Conservation (phyloP, 2,329 filamentous ascomycete species). For the Fusarium azukiicola region DNA sequence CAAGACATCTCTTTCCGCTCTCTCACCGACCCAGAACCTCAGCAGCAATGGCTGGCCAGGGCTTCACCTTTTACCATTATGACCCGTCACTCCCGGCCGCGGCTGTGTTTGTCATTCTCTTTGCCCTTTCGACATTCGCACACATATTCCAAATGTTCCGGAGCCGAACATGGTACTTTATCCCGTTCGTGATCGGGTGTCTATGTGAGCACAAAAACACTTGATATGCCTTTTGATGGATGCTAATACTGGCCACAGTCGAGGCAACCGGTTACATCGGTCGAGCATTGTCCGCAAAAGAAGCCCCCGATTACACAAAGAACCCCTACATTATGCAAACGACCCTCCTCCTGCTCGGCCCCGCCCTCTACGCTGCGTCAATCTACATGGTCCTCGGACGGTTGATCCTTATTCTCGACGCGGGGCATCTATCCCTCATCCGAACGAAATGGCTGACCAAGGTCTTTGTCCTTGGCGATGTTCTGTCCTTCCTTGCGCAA, state of each 20-base stretch:
- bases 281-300: constrained; percentile 65
- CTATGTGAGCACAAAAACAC: constrained; percentile 59
- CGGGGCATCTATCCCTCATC: constrained; percentile 65
- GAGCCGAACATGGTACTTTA: constrained; percentile 72
- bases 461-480: constrained; percentile 71
- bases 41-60: not conserved
- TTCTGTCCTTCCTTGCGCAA: constrained; percentile 64
- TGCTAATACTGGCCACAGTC: constrained; percentile 29
- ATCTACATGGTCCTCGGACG: constrained; percentile 70
- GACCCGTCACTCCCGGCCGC: constrained; percentile 67
- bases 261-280: constrained; percentile 65
- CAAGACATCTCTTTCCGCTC: not conserved
- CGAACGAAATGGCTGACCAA: constrained; percentile 67
- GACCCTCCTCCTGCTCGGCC: constrained; percentile 60
- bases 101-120: constrained; percentile 64
- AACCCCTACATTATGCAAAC: constrained; percentile 62
- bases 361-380: constrained; percentile 64
- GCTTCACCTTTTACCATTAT: constrained; percentile 66
- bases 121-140: constrained; percentile 59
- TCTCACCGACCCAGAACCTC: not conserved
- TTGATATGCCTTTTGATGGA: fast-evolving
- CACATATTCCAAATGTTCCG: constrained; percentile 61
- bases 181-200: constrained; percentile 72
- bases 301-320: constrained; percentile 60
- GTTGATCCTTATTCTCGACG: constrained; percentile 61